These are phyloP conservation scores for Catharanthus roseus DNA, from an alignment of 257 asterid genomes.

Conservation along the genomic window DNA sequence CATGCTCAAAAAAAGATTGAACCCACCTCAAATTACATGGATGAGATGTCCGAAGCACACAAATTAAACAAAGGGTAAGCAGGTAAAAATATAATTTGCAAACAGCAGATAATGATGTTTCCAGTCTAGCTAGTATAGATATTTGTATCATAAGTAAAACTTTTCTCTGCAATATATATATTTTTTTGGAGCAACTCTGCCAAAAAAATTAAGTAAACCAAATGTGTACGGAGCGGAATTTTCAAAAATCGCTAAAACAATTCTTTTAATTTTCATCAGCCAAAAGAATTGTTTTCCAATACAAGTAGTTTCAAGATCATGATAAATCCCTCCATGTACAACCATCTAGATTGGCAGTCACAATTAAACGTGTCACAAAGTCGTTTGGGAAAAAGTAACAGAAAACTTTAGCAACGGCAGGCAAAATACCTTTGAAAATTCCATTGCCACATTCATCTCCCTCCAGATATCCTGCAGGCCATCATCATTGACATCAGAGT, in stretches of 20 bases:
- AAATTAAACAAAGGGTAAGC: not conserved
- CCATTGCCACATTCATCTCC: constrained; percentile 68
- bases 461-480: constrained; percentile 82
- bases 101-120: not conserved
- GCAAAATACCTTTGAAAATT: constrained; percentile 72
- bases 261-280: not conserved
- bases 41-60: not conserved
- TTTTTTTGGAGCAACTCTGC: too few species aligned
- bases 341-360: not conserved
- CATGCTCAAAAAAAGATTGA: not conserved
- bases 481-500: constrained; percentile 44
- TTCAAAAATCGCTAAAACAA: not conserved
- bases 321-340: not conserved
- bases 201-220: not conserved
- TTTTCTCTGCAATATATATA: not conserved
- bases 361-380: not conserved
- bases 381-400: not conserved
- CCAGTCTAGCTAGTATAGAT: not conserved
- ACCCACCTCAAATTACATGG: not conserved
- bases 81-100: not conserved
- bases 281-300: not conserved
- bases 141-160: not conserved
- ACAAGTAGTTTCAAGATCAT: not conserved
- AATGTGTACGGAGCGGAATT: not conserved
- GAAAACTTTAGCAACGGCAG: not conserved